These are phyloP conservation scores for Lachnellula suecica DNA, from an alignment of 2,329 filamentous ascomycete genomes.

Conservation along the genomic window DNA sequence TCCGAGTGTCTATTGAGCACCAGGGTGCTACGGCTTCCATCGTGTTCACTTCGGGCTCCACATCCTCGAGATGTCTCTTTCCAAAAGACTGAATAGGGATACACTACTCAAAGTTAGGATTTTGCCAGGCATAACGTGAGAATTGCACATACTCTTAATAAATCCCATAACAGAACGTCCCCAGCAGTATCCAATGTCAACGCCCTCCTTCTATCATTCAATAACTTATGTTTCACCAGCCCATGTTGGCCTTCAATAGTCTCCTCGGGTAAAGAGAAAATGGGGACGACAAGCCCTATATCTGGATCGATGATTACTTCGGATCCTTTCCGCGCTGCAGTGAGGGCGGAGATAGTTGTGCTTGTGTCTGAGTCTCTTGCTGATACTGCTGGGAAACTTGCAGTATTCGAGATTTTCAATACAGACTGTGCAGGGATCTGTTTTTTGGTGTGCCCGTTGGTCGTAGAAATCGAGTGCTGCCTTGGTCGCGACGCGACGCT, in stretches of 20 bases:
- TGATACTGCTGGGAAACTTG: conserved; percentile 63
- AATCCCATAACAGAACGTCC: conserved; percentile 92
- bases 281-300: conserved; percentile 54
- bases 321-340: conserved; percentile 53
- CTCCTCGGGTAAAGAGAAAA: conserved; percentile 69
- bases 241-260: conserved; percentile 95
- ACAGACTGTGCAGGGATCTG: conserved; percentile 77
- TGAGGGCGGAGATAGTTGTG: conserved; percentile 47
- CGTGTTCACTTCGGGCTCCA: conserved; percentile 83
- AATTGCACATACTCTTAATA: conserved; percentile 65
- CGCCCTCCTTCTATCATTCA: conserved; percentile 88
- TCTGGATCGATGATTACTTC: conserved; percentile 53
- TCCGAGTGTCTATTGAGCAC: conserved; percentile 94
- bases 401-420: conserved; percentile 80
- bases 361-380: conserved; percentile 55
- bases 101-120: conserved; percentile 55
- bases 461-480: conserved; percentile 35
- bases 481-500: conserved; percentile 40
- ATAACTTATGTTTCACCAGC: conserved; percentile 85
- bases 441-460: conserved; percentile 45
- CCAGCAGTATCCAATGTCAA: conserved; percentile 93
- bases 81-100: conserved; percentile 88
- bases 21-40: conserved; percentile 88
- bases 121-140: conserved; percentile 17
- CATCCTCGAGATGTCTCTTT: conserved; percentile 90